Evolutionary conservation across 164 flowering plant species (phyloP), one percentile per base, ranked within the genome.

Genomic region (Magnolia sinica): DNA sequence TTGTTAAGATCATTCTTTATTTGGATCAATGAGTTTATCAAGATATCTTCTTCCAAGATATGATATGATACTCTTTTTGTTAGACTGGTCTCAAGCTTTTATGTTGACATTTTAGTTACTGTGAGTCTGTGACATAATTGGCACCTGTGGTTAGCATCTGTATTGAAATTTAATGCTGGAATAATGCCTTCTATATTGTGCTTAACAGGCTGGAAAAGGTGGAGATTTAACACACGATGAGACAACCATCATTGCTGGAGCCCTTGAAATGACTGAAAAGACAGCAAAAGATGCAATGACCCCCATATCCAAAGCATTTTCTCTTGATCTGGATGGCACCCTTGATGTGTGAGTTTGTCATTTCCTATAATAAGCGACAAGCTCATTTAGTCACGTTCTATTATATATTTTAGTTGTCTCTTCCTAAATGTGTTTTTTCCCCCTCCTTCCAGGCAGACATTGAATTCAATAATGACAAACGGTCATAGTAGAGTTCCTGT

Each of bases 181-280:
- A 63, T 63, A 63, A 63, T 63, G 9, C 23, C 19, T 22, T 63
- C 65, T 63, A 16, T 63, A 63, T 71, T 71, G 23, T 55, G 37
- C 24, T 11, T 74, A 23, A 64, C 83, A 93, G 98, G 98, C 97
- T 76, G 98, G 98, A 59, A 95, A 91, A 89, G 98, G 98, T 71
- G 97, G 98, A 65, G 98, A 95, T 81, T 86, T 95, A 77, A 88
- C 98, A 5, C 98, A 92, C 87, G 98, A 95, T 81, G 98, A 95
- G 85, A 93, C 98, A 64, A 95, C 98, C 29, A 93, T 95, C 75
- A 93, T 95, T 58, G 89, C 91, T 70, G 98, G 98, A 37, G 97
- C 98, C 55, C 93, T 95, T 76, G 96, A 93, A 77, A 78, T 95
- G 84, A 95, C 97, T 76, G 98, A 91, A 82, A 95, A 93, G 87